Evolutionary conservation across 2,329 filamentous ascomycete genomes (phyloP), one percentile per base, ranked within the genome.

Genomic region (Diplodia corticola): DNA sequence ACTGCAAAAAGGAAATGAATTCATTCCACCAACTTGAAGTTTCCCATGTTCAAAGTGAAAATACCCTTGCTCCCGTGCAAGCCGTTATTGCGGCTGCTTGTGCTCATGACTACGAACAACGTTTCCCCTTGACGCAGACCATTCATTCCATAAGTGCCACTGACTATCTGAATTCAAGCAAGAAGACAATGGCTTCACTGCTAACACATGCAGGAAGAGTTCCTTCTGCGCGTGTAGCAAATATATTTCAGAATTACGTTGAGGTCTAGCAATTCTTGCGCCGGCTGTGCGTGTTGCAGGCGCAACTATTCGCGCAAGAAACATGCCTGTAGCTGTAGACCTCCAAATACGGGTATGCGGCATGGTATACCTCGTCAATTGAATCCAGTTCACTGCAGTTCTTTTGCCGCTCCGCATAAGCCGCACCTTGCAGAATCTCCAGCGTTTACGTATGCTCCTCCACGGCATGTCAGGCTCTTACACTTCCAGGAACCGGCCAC

Each of bases 391-490:
- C 33, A 61, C n/a, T 61, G 44, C 40, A 10, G 17, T 28, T 22
- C 12, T 37, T 55, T 64, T 28, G 63, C 37, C 3, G 76, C 77
- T 20, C 88, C 88, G 73, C 91, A 94, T 5, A 91, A 77, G 3
- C 90, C 90, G 74, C 91, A 94, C 0, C 88, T 75, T 6, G 88
- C 89, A 69, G 83, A 87, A 75, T 93, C 90, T 1, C 84, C 86
- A 12, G 89, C 83, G 72, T 93, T 94, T 63, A 88, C 73, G 74
- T 92, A 94, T 22, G 71, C 68, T 53, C 82, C 85, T 13, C 78
- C 81, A 67, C 77, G 77, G 73, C 91, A 94, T 2, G 78, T 69
- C 3, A 75, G 73, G 69, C 83, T 86, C 50, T 74, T 75, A 73
- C 91, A 94, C 55, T 78, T 78, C 91, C 91, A 94, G n/a, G 84